phyloP scores from a whole-genome alignment of 2,329 filamentous ascomycete species.

The Arthrobotrys pseudoclavata region DNA sequence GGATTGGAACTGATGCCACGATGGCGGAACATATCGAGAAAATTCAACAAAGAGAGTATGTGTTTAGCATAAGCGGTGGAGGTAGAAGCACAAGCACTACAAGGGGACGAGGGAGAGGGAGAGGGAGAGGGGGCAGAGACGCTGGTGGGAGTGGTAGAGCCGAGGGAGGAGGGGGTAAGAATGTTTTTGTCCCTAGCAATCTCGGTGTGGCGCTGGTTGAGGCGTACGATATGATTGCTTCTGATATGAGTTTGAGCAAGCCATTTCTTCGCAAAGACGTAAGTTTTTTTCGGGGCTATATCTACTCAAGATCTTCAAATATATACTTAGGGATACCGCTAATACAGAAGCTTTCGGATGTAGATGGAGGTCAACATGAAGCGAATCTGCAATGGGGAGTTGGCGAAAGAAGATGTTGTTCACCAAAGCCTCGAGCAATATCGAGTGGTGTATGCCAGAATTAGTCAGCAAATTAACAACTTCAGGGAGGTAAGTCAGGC shows the following conservation, averaged over 20 bases:
- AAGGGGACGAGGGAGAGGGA: constrained; percentile 65
- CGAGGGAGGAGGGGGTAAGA: constrained; percentile 71
- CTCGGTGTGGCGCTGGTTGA: constrained; percentile 91
- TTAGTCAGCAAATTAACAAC: constrained; percentile 78
- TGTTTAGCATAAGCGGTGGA: constrained; percentile 74
- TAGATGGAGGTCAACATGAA: constrained; percentile 95
- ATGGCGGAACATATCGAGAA: constrained; percentile 99
- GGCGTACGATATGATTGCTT: constrained; percentile 93
- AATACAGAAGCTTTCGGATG: not conserved
- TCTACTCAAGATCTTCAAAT: not conserved
- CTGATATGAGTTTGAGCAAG: constrained; percentile 92
- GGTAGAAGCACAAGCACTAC: constrained; percentile 64
- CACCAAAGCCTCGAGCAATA: constrained; percentile 89
- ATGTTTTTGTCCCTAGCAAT: constrained; percentile 92
- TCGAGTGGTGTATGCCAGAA: constrained; percentile 85
- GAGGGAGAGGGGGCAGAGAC: constrained; percentile 66
- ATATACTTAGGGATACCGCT: not conserved
- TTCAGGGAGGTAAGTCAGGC: constrained; percentile 67
- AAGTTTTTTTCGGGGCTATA: constrained; percentile 60
- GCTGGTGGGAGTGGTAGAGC: constrained; percentile 70
- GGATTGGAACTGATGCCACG: constrained; percentile 96
- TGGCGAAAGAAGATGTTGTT: constrained; percentile 80
- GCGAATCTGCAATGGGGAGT: constrained; percentile 90
- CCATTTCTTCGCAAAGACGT: constrained; percentile 91
- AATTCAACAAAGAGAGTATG: constrained; percentile 91